phyloP scores from a whole-genome alignment of 1,139 yeast genomes.

The Groenewaldozyma auringiensis region DNA sequence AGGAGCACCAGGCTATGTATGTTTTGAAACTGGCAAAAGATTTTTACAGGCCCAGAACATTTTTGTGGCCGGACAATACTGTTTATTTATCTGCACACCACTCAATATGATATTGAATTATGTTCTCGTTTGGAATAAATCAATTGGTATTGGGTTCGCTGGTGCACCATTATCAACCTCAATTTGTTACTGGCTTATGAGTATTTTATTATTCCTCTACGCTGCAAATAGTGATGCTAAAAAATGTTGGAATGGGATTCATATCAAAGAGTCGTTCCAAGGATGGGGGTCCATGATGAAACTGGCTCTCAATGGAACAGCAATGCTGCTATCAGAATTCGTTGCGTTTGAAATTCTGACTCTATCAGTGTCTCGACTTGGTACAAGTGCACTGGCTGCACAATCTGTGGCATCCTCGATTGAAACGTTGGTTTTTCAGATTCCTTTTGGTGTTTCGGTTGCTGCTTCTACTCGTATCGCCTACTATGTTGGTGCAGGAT shows the following conservation, averaged over 20 bases:
- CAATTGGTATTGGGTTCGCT: conserved; percentile 48
- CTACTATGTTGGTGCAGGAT: conserved; percentile 75
- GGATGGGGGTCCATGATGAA: conserved; percentile 59
- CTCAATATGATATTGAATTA: conserved; percentile 64
- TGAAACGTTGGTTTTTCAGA: conserved; percentile 72
- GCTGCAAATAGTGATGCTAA: conserved; percentile 51
- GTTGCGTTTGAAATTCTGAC: conserved; percentile 79
- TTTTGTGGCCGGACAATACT: conserved; percentile 82
- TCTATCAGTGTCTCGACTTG: conserved; percentile 63
- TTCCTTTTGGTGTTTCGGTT: conserved; percentile 83
- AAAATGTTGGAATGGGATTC: conserved; percentile 66
- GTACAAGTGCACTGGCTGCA: conserved; percentile 77
- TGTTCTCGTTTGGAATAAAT: conserved; percentile 69
- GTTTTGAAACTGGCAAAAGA: conserved; percentile 76
- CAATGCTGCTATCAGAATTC: conserved; percentile 83
- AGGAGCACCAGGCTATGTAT: conserved; percentile 80
- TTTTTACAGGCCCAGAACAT: conserved; percentile 88
- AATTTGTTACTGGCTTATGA: conserved; percentile 57
- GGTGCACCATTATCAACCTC: conserved; percentile 68
- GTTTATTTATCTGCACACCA: conserved; percentile 72
- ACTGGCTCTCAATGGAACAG: conserved; percentile 71
- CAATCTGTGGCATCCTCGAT: conserved; percentile 81
- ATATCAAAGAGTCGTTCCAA: conserved; percentile 36
- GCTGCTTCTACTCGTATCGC: conserved; percentile 87
- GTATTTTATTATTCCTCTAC: conserved; percentile 44